Evolutionary conservation across 805 yeast species (phyloP), one percentile per base, ranked within the genome.

Genomic region (Myxozyma melibiosi): DNA sequence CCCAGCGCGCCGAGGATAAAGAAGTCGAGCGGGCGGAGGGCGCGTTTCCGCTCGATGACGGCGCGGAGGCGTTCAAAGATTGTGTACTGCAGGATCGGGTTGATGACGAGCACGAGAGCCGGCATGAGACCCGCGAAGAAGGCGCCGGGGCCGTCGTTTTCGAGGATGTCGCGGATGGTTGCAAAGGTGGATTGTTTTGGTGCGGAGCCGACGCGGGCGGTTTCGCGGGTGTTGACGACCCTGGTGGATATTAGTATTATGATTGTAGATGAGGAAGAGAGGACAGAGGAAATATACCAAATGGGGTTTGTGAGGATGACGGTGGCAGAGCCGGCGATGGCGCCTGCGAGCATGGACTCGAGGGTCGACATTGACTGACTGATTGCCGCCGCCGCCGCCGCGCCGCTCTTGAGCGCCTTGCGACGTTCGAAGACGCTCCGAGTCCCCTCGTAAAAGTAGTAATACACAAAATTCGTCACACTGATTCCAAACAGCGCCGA

Each of bases 1-100:
- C 96, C 95, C 41, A 91, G 70, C 1, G 97, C 96, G 25, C 98
- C 98, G 57, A 90, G 77, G 62, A 87, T 73, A 67, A 91, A 88
- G 3, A 96, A 96, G 73, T 90, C 90, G 31, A 79, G 64, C 2
- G 96, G 83, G 4, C 86, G 80, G 51, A 73, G 70, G 51, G 84
- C 82, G 41, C 82, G 79, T 38, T 73, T 76, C 55, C 79, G 82
- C 52, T 83, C 76, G 16, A 90, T 77, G 18, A 78, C 65, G 65
- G 87, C 88, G 68, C 86, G 85, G 66, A 88, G 71, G 72, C 90
- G 96, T 74, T 91, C 98, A 71, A 86, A 91, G 44, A 90, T 82
- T 48, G 97, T 88, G 76, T 90, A 91, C 73, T 91, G 97, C 63
- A 91, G 84, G 58, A 91, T 86, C 39, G 98, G 97, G 71, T 91